Evolutionary conservation across 2,329 filamentous ascomycete species (phyloP), one percentile per base, ranked within the genome.

Genomic region (Fusarium verticillioides): DNA sequence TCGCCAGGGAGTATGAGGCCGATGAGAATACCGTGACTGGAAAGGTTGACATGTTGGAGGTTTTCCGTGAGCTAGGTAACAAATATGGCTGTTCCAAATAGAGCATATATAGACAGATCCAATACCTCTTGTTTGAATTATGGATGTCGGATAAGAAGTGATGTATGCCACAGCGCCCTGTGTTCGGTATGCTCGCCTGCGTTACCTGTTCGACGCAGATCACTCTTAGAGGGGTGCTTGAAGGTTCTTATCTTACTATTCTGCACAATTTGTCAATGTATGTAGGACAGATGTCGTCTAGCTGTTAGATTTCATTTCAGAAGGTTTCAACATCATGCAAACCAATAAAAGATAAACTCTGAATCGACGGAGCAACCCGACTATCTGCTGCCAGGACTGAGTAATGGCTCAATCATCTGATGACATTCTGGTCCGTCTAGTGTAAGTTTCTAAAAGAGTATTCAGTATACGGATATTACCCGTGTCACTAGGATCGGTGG

Each of bases 21-120:
- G 71, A 71, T 7, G 72, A 78, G 23, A 46, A 73, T 21, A 78
- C 72, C 1, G 56, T 79, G 5, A 65, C 53, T 44, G 78, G 80
- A 0, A 62, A 69, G 19, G 43, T 74, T 6, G 77, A 80, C 34
- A 43, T 81, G 47, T 63, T 74, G 11, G 76, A 78, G 19, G 67
- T 68, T 9, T 39, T 81, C 43, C 60, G 73, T 7, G 52, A 47
- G 32, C 23, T 65, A 10, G 19, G 15, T 11, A 23, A 61, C 7
- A 65, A 52, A 16, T 26, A 52, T 19, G n/a, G 47, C 7, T 19
- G 44, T 43, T 43, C 26, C 13, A 40, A 39, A 7, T 12, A 39
- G 26, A 28, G 4, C 10, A 16, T 10, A 36, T 7, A 37, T n/a
- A 19, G 9, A 9, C 30, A n/a, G 11, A 8, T 18, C 11, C 21